Evolutionary conservation across 1,284 basidiomycete species (phyloP).

Genomic region (Rhodotorula sp.): DNA sequence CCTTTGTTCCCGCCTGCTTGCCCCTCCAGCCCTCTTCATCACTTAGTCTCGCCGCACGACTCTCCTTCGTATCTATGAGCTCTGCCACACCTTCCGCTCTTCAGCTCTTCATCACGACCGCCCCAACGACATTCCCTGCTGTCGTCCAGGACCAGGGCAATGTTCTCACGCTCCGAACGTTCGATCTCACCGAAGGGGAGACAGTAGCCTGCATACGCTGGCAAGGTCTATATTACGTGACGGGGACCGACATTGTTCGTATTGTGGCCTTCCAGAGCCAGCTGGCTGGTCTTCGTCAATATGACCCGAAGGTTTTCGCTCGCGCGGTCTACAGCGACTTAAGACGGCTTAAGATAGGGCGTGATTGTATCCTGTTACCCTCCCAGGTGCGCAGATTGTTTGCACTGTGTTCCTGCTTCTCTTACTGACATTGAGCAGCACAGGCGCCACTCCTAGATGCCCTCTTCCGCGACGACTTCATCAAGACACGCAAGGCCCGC

Average conservation of each 20-base stretch:
- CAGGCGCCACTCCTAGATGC: conserved; percentile 88
- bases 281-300: conserved; percentile 68
- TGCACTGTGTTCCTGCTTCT: conserved; percentile 45
- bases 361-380: neutral
- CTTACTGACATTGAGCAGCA: neutral
- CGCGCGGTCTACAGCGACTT: neutral
- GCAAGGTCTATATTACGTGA: conserved; percentile 85
- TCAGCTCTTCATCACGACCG: too few relatives aligned
- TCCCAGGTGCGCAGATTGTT: neutral
- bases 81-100: too few relatives aligned
- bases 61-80: too few relatives aligned
- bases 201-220: conserved; percentile 78
- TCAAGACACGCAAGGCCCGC: conserved; percentile 93
- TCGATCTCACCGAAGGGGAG: neutral
- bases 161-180: neutral
- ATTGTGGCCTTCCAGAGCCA: conserved; percentile 85
- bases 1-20: too few relatives aligned
- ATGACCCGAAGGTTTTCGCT: neutral
- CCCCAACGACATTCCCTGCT: neutral
- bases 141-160: neutral
- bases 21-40: too few relatives aligned
- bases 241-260: conserved; percentile 74
- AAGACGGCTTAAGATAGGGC: neutral
- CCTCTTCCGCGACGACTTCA: conserved; percentile 90
- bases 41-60: too few relatives aligned